Base-by-base conservation (phyloP, 169 alveolate genomes). In the Cryptosporidium sp. region DNA sequence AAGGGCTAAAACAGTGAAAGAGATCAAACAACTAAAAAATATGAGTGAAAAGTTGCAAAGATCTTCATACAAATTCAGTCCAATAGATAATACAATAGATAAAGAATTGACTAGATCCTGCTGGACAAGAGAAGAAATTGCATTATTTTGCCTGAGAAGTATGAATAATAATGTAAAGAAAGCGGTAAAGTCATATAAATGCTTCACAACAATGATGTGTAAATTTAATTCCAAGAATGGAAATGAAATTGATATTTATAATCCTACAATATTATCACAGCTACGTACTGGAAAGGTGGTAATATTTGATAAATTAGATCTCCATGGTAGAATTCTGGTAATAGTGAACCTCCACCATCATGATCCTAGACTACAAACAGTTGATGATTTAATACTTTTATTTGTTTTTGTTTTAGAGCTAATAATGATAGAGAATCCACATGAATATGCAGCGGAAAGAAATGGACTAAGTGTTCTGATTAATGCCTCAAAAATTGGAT, bases 101-200 rank as follows among this genome's bases (percentile, higher is more conserved):
- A 80, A 48, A 65, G 89, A 80, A 18, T 21, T 80, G 26, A 43
- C 89, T n/a, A 37, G 80, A 65, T 62, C 89, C 23, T 2, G 68
- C 52, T 80, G 89, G 89, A 80, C 61, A 9, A 58, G 89, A 61
- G 89, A 80, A 18, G 89, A 80, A 21, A 80, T 80, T 5, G 89
- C 89, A 21, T 58, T 80, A 12, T 80, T 80, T 62, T 80, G 89
- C 37, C 41, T 80, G 14, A 80, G 89, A 31, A 80, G 89, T 31
- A 41, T 62, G 62, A 48, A 65, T 18, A 62, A 62, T 31, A 59
- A 80, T 62, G 50, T 80, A 41, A 43, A 80, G 50, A 59, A 48
- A 41, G 89, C 89, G 14, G 23, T 59, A 12, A 80, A 80, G 26
- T 59, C 89, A 9, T 80, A 80, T 41, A 80, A 80, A 41, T 59